Percentiles rank a stretch among this genome's conserved stretches.
These are phyloP conservation scores for Bipolaris victoriae DNA, from an alignment of 2,329 filamentous ascomycete genomes.

Conservation along the genomic window DNA sequence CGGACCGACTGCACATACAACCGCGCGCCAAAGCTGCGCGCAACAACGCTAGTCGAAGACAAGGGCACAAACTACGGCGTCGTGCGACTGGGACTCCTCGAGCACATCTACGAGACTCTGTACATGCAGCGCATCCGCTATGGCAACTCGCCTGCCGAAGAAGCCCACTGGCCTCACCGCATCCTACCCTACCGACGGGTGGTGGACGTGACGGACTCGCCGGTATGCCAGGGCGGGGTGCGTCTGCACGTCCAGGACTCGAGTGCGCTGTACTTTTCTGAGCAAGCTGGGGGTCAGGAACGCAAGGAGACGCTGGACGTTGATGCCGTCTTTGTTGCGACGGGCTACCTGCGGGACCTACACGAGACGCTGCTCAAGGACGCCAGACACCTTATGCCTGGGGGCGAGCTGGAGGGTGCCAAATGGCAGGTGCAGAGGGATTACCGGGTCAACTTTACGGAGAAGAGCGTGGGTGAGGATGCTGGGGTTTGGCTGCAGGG, in stretches of 20 bases:
- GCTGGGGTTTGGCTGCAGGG: slow-evolving; percentile 92
- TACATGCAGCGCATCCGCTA: slow-evolving; percentile 82
- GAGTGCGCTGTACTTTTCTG: slow-evolving; percentile 46
- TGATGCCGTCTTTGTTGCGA: slow-evolving; percentile 84
- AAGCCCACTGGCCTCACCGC: slow-evolving; percentile 78
- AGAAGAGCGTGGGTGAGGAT: slow-evolving; percentile 69
- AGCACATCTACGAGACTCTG: slow-evolving; percentile 84
- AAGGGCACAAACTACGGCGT: slow-evolving; percentile 93
- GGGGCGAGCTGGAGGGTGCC: slow-evolving; percentile 50
- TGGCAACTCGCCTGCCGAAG: slow-evolving; percentile 60
- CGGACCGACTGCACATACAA: slow-evolving; percentile 79
- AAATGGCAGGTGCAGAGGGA: slow-evolving; percentile 75
- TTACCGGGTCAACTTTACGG: slow-evolving; percentile 76
- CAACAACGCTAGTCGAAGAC: slow-evolving; percentile 68
- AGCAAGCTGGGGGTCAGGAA: slow-evolving; percentile 49
- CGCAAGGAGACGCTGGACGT: slow-evolving; percentile 70
- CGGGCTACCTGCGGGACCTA: slow-evolving; percentile 79
- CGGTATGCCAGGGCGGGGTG: slow-evolving; percentile 38
- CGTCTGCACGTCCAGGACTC: slow-evolving; percentile 60
- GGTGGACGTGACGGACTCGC: slow-evolving; percentile 62
- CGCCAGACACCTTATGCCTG: slow-evolving; percentile 69
- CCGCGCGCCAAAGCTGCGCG: slow-evolving; percentile 67
- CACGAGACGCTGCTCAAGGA: slow-evolving; percentile 77
- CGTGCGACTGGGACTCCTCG: slow-evolving; percentile 87
- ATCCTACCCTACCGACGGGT: slow-evolving; percentile 76